Evolutionary conservation across 495 filamentous ascomycete genomes (phyloP), one percentile per base, ranked within the genome.

Genomic region (Eremomyces bilateralis): DNA sequence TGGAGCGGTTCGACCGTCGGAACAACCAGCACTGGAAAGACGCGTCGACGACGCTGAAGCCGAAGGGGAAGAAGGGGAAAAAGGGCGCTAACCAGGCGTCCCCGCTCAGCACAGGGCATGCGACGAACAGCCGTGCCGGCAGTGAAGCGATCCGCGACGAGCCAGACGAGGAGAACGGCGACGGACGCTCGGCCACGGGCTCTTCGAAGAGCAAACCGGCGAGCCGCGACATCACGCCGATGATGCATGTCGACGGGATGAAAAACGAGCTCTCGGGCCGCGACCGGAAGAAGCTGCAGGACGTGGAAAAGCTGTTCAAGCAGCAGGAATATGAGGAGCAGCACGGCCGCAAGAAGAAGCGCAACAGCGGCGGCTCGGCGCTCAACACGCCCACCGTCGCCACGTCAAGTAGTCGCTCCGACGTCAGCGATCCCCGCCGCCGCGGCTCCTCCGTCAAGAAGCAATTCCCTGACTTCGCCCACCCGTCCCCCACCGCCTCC

Each of bases 251-350:
- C 54, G 42, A 62, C 45, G 33, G 36, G 20, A 38, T 18, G n/a
- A 38, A 28, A 44, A 65, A 46, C 55, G 80, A 80, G 47, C 62
- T 81, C 3, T 88, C 83, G 3, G 81, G 76, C 38, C 69, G 84
- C 12, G 84, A 94, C 43, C 79, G 79, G 52, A 69, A 80, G 27
- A 94, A 94, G 49, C 69, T 92, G 18, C 73, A 76, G 15, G 76
- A 77, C 51, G 64, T 80, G 12, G 82, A 94, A 49, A 77, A 80
- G 47, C 68, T 67, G 0, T 77, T 79, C 40, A 60, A 67, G 37
- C 62, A 69, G 36, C 62, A 75, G 54, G 71, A 76, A 34, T 64
- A 71, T 41, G 62, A 73, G 29, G 60, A 64, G 41, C 54, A 57
- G 39, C 53, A 48, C 28, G 65, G 61, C 5, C 47, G 52, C 6